Evolutionary conservation across 257 asterid genomes (phyloP).

Genomic region (Solanum pennellii): DNA sequence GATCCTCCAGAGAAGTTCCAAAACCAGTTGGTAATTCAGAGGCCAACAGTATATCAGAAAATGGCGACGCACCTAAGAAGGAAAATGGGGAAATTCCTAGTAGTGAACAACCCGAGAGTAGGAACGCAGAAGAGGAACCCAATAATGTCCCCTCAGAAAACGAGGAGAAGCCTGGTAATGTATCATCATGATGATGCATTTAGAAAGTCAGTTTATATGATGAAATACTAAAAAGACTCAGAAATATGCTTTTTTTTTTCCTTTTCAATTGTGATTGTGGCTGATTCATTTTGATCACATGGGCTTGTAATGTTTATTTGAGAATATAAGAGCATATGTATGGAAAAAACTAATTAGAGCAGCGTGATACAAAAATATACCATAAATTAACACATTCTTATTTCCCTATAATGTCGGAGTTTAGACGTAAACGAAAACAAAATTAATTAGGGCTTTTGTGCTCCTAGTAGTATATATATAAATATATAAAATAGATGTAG

Average conservation of each 20-base stretch:
- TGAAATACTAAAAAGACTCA: background rate
- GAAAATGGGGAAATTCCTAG: conserved; percentile 41
- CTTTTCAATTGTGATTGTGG: background rate
- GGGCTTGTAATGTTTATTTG: background rate
- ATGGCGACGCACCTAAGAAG: conserved; percentile 37
- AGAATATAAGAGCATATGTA: background rate
- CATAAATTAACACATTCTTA: background rate
- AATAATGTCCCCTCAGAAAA: conserved; percentile 7
- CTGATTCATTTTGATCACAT: background rate
- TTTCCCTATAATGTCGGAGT: background rate
- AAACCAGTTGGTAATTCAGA: conserved; percentile 38
- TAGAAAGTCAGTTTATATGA: background rate
- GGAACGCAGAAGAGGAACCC: conserved; percentile 23
- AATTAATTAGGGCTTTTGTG: background rate
- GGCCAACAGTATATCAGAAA: conserved; percentile 34
- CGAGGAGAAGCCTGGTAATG: conserved; percentile 18
- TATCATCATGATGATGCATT: background rate
- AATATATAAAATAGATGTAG: background rate
- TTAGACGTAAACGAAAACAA: background rate
- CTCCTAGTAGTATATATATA: background rate
- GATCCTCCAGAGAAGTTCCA: conserved; percentile 39
- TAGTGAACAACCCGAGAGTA: conserved; percentile 34
- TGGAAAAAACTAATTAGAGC: background rate
- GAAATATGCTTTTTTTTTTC: background rate
- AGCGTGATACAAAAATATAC: background rate